These are phyloP conservation scores for Thelephora ganbajun DNA, from an alignment of 768 basidiomycete species.

Conservation along the genomic window DNA sequence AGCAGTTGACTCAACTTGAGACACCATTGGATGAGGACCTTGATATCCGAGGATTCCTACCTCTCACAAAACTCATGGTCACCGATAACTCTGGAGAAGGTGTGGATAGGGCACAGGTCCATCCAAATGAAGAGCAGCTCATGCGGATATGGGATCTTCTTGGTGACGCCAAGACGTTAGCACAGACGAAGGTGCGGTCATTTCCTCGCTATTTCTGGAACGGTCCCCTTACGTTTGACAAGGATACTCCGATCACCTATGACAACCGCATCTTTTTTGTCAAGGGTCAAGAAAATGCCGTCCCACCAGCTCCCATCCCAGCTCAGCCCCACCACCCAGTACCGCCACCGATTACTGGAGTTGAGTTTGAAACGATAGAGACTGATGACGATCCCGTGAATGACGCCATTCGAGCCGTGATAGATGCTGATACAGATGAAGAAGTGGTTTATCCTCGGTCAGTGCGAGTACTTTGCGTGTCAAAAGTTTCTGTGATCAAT, in stretches of 20 bases:
- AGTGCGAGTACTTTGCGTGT: constrained; percentile 3
- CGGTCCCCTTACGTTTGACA: neutral
- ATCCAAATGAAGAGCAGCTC: constrained; percentile 92
- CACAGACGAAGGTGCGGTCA: constrained; percentile 38
- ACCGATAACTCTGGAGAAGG: constrained; percentile 15
- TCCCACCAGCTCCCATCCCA: neutral
- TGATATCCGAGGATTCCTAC: constrained; percentile 79
- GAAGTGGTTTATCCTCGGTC: constrained; percentile 1
- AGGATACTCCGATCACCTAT: neutral
- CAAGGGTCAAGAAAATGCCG: neutral
- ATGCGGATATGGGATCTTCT: constrained; percentile 87
- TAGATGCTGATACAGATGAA: neutral
- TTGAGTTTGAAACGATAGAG: constrained; percentile 35
- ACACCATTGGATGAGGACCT: constrained; percentile 79
- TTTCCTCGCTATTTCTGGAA: neutral
- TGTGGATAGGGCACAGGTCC: constrained; percentile 23
- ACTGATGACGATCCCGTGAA: constrained; percentile 78
- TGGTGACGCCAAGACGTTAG: constrained; percentile 49
- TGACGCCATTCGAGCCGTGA: constrained; percentile 24
- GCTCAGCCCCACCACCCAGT: constrained; percentile 9
- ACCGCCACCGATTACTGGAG: constrained; percentile 7
- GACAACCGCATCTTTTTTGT: neutral
- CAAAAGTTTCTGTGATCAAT: neutral
- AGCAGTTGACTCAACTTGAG: constrained; percentile 40
- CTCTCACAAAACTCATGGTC: constrained; percentile 51